Evolutionary conservation across 2,329 filamentous ascomycete species (phyloP), one percentile per base, ranked within the genome.

Genomic region (Sporothrix brunneoviolacea): DNA sequence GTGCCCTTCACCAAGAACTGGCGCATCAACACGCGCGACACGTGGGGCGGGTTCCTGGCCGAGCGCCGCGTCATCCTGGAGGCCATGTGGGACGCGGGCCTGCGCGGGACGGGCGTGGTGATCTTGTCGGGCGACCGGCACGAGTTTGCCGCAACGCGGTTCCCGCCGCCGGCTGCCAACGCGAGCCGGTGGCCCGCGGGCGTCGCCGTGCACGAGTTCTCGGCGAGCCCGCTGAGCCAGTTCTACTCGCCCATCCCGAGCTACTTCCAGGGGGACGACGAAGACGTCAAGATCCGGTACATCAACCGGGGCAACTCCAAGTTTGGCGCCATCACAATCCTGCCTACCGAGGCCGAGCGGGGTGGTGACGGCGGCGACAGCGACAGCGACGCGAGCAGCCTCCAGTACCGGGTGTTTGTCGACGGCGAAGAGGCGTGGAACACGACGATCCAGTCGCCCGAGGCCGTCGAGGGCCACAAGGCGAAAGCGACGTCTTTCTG

Each of bases 1-100:
- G 86, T 97, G 5, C 93, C 93, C 0, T 95, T 98, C 64, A 97
- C 93, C 7, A 95, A 95, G 70, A 98, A 98, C 67, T 98, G 93
- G 91, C 85, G 82, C 21, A 80, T 95, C 57, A 91, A 93, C 57
- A 82, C 82, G 2, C 76, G 84, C 54, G 93, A 98, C 63, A 97
- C 93, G 0, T 98, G 93, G 93, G 89, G 88, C 41, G 91, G 91
- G 0, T 96, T 95, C 66, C 74, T 96, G 2, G 70, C 76, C 43
- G 93, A 98, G 71, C 83, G 93, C 15, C 79, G 77, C 48, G 75
- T 73, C 50, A 79, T 97, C 22, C 82, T 98, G 13, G 86, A 95
- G 64, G 87, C 88, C 2, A 95, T 96, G 80, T 97, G 93, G 90
- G 84, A 87, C 54, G 83, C 86, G 0, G 84, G 88, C n/a, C 35